A percentile compares a stretch with the other conserved stretches of the same genome.
phyloP scores from a whole-genome alignment of 768 basidiomycete genomes.

The Boletus rubropictus region DNA sequence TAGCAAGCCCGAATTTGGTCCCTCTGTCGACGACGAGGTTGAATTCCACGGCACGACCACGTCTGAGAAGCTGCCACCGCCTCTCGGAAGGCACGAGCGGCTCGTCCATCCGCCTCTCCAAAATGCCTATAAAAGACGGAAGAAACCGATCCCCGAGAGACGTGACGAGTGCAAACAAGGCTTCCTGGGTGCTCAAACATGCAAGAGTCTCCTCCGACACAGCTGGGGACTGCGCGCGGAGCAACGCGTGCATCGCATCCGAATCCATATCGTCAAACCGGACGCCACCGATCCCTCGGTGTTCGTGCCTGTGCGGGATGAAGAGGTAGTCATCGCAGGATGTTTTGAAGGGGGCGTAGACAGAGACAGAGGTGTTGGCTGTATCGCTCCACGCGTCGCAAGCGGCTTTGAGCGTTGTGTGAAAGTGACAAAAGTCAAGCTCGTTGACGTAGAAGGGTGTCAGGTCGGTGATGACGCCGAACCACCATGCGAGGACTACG shows the following conservation, averaged over 20 bases:
- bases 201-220: slow-evolving; percentile 1
- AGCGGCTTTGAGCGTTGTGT: slow-evolving; percentile 37
- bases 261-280: slow-evolving; percentile 50
- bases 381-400: slow-evolving; percentile 38
- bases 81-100: slow-evolving; percentile 20
- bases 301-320: slow-evolving; percentile 46
- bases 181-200: slow-evolving; percentile 25
- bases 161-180: slow-evolving; percentile 42
- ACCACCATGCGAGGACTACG: slow-evolving; percentile 24
- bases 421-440: slow-evolving; percentile 45
- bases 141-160: slow-evolving; percentile 41
- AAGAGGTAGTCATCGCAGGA: slow-evolving; percentile 54
- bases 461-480: slow-evolving; percentile 34
- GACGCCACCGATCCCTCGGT: slow-evolving; percentile 51
- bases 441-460: slow-evolving; percentile 47
- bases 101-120: slow-evolving; percentile 35
- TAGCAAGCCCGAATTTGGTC: slow-evolving; percentile 58
- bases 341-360: slow-evolving; percentile 44
- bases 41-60: slow-evolving; percentile 53
- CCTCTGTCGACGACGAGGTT: slow-evolving; percentile 66
- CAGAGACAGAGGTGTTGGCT: slow-evolving; percentile 4
- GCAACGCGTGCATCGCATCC: slow-evolving; percentile 24
- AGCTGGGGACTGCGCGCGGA: slow-evolving; percentile 6
- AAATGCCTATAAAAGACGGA: slow-evolving; percentile 42
- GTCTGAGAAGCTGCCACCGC: slow-evolving; percentile 49